Evolutionary conservation across 2,329 filamentous ascomycete genomes (phyloP), one percentile per base, ranked within the genome.

Genomic region (Fusarium veterinarium): DNA sequence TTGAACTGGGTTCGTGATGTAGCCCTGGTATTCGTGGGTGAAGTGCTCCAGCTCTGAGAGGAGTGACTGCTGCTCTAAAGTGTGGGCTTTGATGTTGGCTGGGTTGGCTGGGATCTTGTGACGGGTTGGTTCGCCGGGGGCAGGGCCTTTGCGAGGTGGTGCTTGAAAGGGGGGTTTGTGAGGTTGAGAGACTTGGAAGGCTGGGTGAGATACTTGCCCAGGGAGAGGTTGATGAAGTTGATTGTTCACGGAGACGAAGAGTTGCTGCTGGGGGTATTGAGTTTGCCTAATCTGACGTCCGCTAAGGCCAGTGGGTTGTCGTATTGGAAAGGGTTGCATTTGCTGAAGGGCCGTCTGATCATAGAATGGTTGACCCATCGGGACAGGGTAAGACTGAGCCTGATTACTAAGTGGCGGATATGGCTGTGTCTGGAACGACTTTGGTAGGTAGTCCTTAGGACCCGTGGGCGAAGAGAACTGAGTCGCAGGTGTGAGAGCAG

Each of bases 11-110:
- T 59, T 56, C 5, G 8, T 13, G 42, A 75, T 53, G 44, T 59
- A 55, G 17, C 69, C 70, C 19, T 71, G 48, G 19, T 75, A 75
- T 12, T 60, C 28, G 5, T 64, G 64, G 16, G 60, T 65, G 6
- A 42, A 41, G 5, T 61, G 19, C 33, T 45, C 30, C 25, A 72
- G 44, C 12, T 60, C 55, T 16, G 44, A n/a, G 12, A 72, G 17
- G 5, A 72, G 46, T 1, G 41, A 46, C 7, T 40, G 14, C 12
- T 60, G 35, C 1, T 44, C 19, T 9, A 16, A 0, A 35, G 13
- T 14, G 28, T 28, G 9, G 10, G 52, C 8, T 9, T 3, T 25
- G 33, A 42, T 19, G 38, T 33, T 31, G 7, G 31, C 42, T 48
- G 53, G 40, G 53, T 46, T 20, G n/a, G 19, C 35, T 28, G 53